Evolutionary conservation across 2,329 filamentous ascomycete species (phyloP), one percentile per base, ranked within the genome.

Genomic region (Dothiorella sarmentorum): DNA sequence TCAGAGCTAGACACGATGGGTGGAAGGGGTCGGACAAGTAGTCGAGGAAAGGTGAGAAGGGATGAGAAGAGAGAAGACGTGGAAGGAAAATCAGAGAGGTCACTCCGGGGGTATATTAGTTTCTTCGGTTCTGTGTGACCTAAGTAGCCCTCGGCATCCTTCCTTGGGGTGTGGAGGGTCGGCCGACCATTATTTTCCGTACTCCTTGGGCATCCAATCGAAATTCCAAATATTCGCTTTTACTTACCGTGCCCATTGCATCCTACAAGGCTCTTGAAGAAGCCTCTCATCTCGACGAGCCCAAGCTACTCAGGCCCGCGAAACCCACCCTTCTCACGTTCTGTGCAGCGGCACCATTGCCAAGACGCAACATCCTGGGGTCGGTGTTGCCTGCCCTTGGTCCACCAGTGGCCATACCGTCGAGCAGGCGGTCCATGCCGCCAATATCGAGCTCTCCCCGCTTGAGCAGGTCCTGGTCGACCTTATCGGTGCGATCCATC

Each of bases 401-500:
- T 4, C 38, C 29, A 5, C 33, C 45, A 33, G 42, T 24, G 17
- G 63, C 69, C 67, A 73, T 71, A 29, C 63, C 63, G 3, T 72
- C 70, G 1, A 81, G 72, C 63, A 80, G 64, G 49, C 76, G 69
- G 58, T 79, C 75, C 71, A 80, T 76, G 7, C 77, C 77, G 29
- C 75, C 76, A 15, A 80, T 64, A 61, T 79, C 78, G 7, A 80
- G 73, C 59, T 77, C 75, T 18, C 76, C 76, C 10, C 69, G 68
- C 40, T 73, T 69, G 7, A 80, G 71, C 58, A 80, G 68, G 1
- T 71, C 68, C 63, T 76, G 75, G 58, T 80, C 78, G n/a, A 65
- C 63, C 31, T 61, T 63, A 37, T 64, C 65, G 13, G 61, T 64
- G 20, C 67, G 64, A 26, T 71, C 65, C n/a, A 69, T 67, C 58